phyloP scores from a whole-genome alignment of 257 asterid species.

The Eustoma russellianum region DNA sequence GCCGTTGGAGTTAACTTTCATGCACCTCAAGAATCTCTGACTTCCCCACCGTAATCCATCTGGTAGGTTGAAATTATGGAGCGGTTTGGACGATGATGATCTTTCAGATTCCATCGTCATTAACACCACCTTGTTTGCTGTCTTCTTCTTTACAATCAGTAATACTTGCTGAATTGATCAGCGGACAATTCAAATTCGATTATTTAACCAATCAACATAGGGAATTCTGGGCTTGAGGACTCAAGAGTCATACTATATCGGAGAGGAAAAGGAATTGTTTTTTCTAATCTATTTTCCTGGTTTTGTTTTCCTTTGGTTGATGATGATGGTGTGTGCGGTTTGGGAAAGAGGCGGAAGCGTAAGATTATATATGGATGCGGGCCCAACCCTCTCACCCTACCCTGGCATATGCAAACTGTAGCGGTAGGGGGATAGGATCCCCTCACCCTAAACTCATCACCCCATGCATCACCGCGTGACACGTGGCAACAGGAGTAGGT shows the following conservation, averaged over 20 bases:
- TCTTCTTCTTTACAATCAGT: constrained; percentile 3
- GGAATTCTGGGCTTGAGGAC: background rate
- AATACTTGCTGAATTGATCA: background rate
- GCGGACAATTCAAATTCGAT: constrained; percentile 1
- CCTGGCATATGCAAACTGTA: no score
- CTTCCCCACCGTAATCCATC: constrained; percentile 61
- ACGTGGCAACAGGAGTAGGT: no score
- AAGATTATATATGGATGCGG: constrained; percentile 11
- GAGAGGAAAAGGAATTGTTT: background rate
- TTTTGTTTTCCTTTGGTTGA: background rate
- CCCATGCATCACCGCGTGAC: no score
- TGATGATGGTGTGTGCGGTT: constrained; percentile 8
- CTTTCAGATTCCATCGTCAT: constrained; percentile 49
- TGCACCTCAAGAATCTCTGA: constrained; percentile 52
- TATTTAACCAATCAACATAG: constrained; percentile 1
- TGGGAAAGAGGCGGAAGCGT: constrained; percentile 25
- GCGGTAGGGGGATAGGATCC: no score
- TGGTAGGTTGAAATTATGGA: constrained; percentile 64
- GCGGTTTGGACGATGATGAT: constrained; percentile 32
- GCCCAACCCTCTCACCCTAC: no score
- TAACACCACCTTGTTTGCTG: background rate
- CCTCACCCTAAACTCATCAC: no score
- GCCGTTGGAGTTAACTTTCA: constrained; percentile 39
- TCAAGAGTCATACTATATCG: background rate
- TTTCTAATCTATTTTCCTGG: background rate